Evolutionary conservation across 164 flowering plant genomes (phyloP).

Genomic region (Buxus sempervirens): DNA sequence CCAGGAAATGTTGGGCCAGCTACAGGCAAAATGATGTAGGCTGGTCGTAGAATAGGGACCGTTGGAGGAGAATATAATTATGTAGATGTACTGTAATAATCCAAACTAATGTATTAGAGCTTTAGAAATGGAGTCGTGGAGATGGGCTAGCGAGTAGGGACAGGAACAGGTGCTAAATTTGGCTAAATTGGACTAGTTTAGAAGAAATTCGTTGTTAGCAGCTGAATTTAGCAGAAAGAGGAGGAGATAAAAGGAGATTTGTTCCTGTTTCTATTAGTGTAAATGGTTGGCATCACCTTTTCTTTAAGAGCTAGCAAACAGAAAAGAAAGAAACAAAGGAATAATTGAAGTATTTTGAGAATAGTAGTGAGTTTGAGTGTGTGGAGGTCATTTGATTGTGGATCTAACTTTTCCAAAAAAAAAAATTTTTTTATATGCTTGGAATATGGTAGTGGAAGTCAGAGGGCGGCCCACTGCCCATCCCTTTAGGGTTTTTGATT

Average conservation of each 20-base stretch:
- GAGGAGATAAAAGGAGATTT: slow-evolving; percentile 13
- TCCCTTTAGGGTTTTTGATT: slow-evolving; percentile 34
- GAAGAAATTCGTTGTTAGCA: slow-evolving; percentile 4
- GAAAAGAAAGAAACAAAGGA: not conserved
- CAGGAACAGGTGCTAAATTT: slow-evolving; percentile 65
- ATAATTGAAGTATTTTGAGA: slow-evolving; percentile 4
- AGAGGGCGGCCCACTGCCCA: slow-evolving; percentile 35
- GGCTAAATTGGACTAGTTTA: slow-evolving; percentile 25
- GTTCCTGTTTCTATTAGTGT: slow-evolving; percentile 31
- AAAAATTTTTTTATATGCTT: slow-evolving; percentile 13
- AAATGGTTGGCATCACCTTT: slow-evolving; percentile 33
- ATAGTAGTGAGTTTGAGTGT: slow-evolving; percentile 19
- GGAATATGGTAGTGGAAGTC: slow-evolving; percentile 39
- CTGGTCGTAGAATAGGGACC: slow-evolving; percentile 33
- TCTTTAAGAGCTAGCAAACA: slow-evolving; percentile 13
- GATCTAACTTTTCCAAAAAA: slow-evolving; percentile 41
- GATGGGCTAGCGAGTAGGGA: slow-evolving; percentile 30
- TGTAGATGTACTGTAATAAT: slow-evolving; percentile 15
- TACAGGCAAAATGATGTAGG: slow-evolving; percentile 44
- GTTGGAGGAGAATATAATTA: slow-evolving; percentile 14
- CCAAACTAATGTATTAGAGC: slow-evolving; percentile 18
- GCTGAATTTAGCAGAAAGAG: slow-evolving; percentile 45
- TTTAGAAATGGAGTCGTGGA: slow-evolving; percentile 20
- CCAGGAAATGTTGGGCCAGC: slow-evolving; percentile 35
- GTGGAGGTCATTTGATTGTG: slow-evolving; percentile 44